A percentile compares a stretch with the other conserved stretches of the same genome.
Evolutionary conservation across 768 basidiomycete species (phyloP).

Genomic region (Boletus pseudo-olivaceus): DNA sequence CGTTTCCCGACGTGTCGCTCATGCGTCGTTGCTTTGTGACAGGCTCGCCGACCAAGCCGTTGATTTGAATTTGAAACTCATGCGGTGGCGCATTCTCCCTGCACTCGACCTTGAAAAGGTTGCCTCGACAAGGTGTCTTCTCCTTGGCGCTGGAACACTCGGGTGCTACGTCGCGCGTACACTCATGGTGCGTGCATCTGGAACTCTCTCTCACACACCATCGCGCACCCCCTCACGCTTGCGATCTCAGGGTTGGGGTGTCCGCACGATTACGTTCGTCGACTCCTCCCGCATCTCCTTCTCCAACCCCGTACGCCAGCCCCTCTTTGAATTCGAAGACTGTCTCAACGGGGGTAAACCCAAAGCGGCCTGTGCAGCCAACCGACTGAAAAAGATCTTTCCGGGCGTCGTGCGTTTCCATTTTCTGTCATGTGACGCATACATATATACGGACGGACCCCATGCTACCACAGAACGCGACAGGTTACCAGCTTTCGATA

Average conservation of each 20-base stretch:
- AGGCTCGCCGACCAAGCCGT: conserved; percentile 95
- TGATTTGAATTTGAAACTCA: conserved; percentile 95
- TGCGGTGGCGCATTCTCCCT: conserved; percentile 96
- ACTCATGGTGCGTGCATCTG: conserved; percentile 57
- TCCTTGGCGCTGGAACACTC: conserved; percentile 93
- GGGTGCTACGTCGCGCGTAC: conserved; percentile 94
- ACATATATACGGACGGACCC: not conserved
- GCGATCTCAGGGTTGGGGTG: conserved; percentile 80
- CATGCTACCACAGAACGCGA: conserved; percentile 60
- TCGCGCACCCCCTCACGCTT: not conserved
- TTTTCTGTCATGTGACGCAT: too few relatives aligned
- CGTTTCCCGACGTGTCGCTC: not conserved
- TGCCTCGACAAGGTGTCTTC: conserved; percentile 70
- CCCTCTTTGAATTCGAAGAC: conserved; percentile 93
- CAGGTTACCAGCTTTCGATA: conserved; percentile 73
- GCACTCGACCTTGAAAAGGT: conserved; percentile 86
- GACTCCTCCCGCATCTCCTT: conserved; percentile 92
- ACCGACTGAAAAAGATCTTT: conserved; percentile 79
- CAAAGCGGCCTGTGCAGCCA: conserved; percentile 91
- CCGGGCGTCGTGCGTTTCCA: conserved; percentile 76
- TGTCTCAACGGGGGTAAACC: conserved; percentile 90
- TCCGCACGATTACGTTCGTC: conserved; percentile 88
- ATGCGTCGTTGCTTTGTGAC: not conserved
- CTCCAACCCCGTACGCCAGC: conserved; percentile 97
- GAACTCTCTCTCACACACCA: not conserved